Evolutionary conservation across 2,329 filamentous ascomycete genomes (phyloP), one percentile per base, ranked within the genome.

Genomic region (Diplodia sapinea): DNA sequence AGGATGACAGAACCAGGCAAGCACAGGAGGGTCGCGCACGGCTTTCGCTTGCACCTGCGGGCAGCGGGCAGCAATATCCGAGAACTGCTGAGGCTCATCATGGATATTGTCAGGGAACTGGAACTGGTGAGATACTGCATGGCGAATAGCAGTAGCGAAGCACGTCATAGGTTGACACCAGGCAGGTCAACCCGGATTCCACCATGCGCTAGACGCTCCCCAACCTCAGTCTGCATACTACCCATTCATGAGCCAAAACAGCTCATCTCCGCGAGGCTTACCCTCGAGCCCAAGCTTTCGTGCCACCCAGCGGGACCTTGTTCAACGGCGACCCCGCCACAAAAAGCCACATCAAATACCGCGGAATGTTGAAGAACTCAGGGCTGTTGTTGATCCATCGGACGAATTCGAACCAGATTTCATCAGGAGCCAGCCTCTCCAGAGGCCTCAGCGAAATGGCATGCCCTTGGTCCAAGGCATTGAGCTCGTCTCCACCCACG

Each of bases 391-490:
- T 20, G 8, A 15, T 5, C 13, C 23, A 23, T 7, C n/a, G 4
- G 31, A 26, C 2, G 9, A 13, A 1, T 63, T 63, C 2, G n/a
- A 63, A 33, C 31, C 55, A n/a, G 59, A 51, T 11, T 51, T 63
- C n/a, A 63, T 63, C 13, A 29, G n/a, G n/a, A 3, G 11, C 4
- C n/a, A 29, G 20, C 29, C 29, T 31, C 7, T 8, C 2, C 59
- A 12, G 20, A 20, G 33, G 74, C 77, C 23, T 75, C 3, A 38
- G 17, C 29, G 31, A 9, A 4, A 11, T 23, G 47, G 31, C 13
- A 63, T 76, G 7, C 82, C 84, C 1, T 74, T 82, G 0, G 80
- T 86, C 54, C 85, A 87, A 75, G 89, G 88, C 0, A 88, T 91
- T 69, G 79, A 81, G 49, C 82, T 91, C 15, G 79, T 91, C 17